Evolutionary conservation across 2,329 filamentous ascomycete species (phyloP).

Genomic region (Parastagonospora nodorum): DNA sequence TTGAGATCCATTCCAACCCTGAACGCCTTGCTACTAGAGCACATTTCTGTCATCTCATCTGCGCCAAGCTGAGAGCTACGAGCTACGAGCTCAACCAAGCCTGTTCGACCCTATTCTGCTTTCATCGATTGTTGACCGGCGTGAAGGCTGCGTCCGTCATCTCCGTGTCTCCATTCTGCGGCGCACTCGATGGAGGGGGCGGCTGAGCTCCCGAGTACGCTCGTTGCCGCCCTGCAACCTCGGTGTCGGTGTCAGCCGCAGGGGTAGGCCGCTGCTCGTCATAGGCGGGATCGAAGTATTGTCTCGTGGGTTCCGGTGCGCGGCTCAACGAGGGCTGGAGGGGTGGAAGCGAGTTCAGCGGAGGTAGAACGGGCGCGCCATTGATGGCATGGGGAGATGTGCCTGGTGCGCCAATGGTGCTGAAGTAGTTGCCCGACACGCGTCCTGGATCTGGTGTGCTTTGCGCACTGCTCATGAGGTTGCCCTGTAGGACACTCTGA

Average conservation of each 20-base stretch:
- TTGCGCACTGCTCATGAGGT: constrained; percentile 43
- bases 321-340: constrained; percentile 25
- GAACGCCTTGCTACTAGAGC: no score
- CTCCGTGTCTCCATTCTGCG: constrained; percentile 48
- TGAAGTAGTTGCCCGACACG: constrained; percentile 38
- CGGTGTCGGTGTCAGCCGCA: constrained; percentile 28
- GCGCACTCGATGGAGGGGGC: constrained; percentile 19
- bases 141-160: constrained; percentile 49
- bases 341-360: constrained; percentile 31
- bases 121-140: constrained; percentile 31
- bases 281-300: constrained; percentile 41
- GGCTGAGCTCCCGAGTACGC: constrained; percentile 37
- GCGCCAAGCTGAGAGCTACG: no score
- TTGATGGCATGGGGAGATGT: constrained; percentile 38
- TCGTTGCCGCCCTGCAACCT: constrained; percentile 25
- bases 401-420: constrained; percentile 25
- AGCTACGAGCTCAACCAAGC: no score
- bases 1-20: no score
- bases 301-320: constrained; percentile 12
- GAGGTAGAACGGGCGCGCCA: constrained; percentile 29
- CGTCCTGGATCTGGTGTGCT: constrained; percentile 46
- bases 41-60: no score
- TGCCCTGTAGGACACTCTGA: constrained; percentile 4
- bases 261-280: constrained; percentile 34
- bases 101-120: no score